Evolutionary conservation across 2,329 filamentous ascomycete species (phyloP).

Genomic region (Fusarium chlamydosporum): DNA sequence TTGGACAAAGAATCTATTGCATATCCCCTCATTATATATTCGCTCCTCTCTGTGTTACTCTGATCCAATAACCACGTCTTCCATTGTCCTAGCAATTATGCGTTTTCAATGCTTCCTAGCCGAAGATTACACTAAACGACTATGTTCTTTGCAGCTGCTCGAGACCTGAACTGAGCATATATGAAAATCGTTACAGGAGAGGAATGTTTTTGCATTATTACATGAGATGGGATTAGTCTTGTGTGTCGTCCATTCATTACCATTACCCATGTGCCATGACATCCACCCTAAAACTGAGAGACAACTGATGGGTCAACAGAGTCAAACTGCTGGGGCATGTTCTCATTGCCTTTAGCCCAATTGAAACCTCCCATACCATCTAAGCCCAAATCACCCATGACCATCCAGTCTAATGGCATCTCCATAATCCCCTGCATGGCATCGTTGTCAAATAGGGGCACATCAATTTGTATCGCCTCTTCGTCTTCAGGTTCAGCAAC

Average conservation of each 20-base stretch:
- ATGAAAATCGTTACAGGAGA: too few species aligned
- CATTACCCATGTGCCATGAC: background rate
- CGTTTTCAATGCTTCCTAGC: too few species aligned
- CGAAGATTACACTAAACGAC: background rate
- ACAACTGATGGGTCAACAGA: slow-evolving; percentile 39
- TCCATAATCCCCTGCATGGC: slow-evolving; percentile 47
- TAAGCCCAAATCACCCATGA: slow-evolving; percentile 42
- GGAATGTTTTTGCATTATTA: background rate
- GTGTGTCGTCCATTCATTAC: background rate
- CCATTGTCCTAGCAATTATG: background rate
- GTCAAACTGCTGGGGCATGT: slow-evolving; percentile 33
- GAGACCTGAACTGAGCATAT: too few species aligned
- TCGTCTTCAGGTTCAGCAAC: slow-evolving; percentile 27
- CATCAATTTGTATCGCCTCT: slow-evolving; percentile 9
- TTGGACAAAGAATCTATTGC: slow-evolving; percentile 48
- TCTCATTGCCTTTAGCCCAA: slow-evolving; percentile 30
- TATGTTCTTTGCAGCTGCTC: too few species aligned
- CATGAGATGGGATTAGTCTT: slow-evolving; percentile 19
- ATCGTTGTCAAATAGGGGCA: slow-evolving; percentile 22
- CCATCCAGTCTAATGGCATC: slow-evolving; percentile 49
- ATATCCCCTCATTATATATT: slow-evolving; percentile 40
- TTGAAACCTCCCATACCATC: slow-evolving; percentile 43
- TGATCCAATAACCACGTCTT: background rate
- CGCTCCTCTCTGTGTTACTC: slow-evolving; percentile 1
- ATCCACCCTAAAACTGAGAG: slow-evolving; percentile 26